Conservation (phyloP, 805 yeast genomes). For the Priceomyces fermenticarens region DNA sequence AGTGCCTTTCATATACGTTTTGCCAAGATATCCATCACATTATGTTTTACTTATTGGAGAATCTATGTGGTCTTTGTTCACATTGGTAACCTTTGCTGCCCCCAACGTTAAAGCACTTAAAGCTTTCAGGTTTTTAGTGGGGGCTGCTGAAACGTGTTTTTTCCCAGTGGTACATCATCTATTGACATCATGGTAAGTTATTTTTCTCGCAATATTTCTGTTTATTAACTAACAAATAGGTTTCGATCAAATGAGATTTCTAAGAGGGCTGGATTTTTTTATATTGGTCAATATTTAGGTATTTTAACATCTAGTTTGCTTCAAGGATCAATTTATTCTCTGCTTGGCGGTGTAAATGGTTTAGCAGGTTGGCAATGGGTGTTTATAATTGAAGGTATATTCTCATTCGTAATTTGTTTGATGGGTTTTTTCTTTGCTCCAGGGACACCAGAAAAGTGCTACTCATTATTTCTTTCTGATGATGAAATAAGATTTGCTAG, state of each 20-base stretch:
- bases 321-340: slow-evolving; percentile 51
- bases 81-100: slow-evolving; percentile 53
- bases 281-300: slow-evolving; percentile 63
- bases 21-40: slow-evolving; percentile 57
- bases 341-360: slow-evolving; percentile 50
- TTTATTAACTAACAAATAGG: slow-evolving; percentile 18
- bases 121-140: slow-evolving; percentile 64
- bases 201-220: not conserved
- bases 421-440: slow-evolving; percentile 57
- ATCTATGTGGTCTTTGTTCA: slow-evolving; percentile 64
- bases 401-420: slow-evolving; percentile 57
- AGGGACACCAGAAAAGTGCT: slow-evolving; percentile 57
- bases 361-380: slow-evolving; percentile 72
- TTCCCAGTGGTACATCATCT: slow-evolving; percentile 34
- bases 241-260: slow-evolving; percentile 55
- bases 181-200: slow-evolving; percentile 47
- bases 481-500: slow-evolving; percentile 35
- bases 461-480: slow-evolving; percentile 31
- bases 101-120: slow-evolving; percentile 49
- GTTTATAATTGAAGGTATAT: slow-evolving; percentile 61
- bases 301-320: slow-evolving; percentile 59
- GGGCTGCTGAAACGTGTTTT: slow-evolving; percentile 66
- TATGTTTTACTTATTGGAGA: slow-evolving; percentile 54
- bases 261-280: slow-evolving; percentile 59
- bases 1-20: slow-evolving; percentile 57